Evolutionary conservation across 345 rosid species (phyloP), one percentile per base, ranked within the genome.

Genomic region (Viola odorata): DNA sequence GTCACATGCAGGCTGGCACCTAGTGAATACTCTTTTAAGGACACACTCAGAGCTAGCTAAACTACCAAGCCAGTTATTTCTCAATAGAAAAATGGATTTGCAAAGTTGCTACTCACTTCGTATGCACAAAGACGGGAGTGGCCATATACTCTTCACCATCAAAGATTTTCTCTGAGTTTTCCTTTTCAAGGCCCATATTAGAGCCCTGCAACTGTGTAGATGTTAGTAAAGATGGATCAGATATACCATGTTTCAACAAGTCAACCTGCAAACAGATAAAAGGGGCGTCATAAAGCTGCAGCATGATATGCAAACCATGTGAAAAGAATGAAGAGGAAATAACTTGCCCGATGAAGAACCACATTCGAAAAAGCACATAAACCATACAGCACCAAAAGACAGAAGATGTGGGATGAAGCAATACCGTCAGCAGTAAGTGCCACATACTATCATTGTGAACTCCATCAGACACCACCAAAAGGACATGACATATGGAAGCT

Each of bases 381-480:
- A 23, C 32, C 32, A 23, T 23, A 23, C 32, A 23, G 32, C 32
- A 23, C 32, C 32, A 12, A 6, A 11, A 47, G 13, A n/a, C 3
- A 10, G 13, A 3, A 47, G 12, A 6, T 42, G 51, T 66, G 69
- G 55, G 53, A 63, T 47, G 63, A 41, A 23, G 45, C 4, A 53
- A 16, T 86, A 89, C 96, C 84, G 83, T 83, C 12, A 67, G 70
- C 86, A 89, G 74, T 61, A 89, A 70, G 23, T 48, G 80, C 91
- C 94, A 79, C 83, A 84, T 78, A 63, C 69, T 79, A 65, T 73
- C 64, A 67, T 82, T 86, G 67, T 83, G 87, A 69, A 85, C 78
- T 62, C 94, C 94, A 58, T 89, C 96, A 45, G 89, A 86, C 49
- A 89, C 87, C 68, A 86, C 88, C 76, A 89, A 77, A 80, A 89